phyloP scores from a whole-genome alignment of 257 asterid species.

The Ajuga chamaepitys region DNA sequence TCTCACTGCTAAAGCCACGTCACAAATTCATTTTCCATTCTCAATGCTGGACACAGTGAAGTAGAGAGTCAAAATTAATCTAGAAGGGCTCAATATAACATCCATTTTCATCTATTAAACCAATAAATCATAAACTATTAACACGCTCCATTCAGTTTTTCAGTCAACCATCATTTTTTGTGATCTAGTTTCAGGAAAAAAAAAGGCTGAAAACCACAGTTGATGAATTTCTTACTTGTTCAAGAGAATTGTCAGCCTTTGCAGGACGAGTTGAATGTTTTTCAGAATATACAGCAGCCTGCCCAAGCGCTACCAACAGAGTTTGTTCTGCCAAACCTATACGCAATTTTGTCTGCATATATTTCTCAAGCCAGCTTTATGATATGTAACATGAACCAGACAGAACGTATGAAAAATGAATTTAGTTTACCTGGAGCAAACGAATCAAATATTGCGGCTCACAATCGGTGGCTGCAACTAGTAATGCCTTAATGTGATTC shows the following conservation, averaged over 20 bases:
- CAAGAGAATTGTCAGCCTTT: conserved; percentile 56
- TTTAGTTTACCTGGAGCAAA: conserved; percentile 69
- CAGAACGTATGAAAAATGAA: background rate
- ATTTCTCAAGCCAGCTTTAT: conserved; percentile 29
- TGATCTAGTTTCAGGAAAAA: background rate
- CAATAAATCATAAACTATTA: background rate
- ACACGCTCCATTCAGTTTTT: background rate
- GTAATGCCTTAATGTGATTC: conserved; percentile 71
- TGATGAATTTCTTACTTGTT: conserved; percentile 40
- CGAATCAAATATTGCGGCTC: conserved; percentile 96
- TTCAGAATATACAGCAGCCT: conserved; percentile 67
- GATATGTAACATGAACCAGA: conserved; percentile 13
- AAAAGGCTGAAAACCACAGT: background rate
- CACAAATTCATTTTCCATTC: background rate
- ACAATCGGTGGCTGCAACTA: conserved; percentile 94
- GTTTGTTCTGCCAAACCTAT: conserved; percentile 94
- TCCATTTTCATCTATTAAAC: background rate
- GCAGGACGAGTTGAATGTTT: conserved; percentile 54
- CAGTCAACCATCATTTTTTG: background rate
- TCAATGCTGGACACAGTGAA: background rate
- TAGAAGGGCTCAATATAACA: background rate
- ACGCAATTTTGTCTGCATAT: conserved; percentile 76
- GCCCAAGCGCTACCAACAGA: conserved; percentile 79
- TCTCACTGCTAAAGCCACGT: no score
- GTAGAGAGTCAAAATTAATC: background rate